A percentile compares a stretch with the other conserved stretches of the same genome.
These are phyloP conservation scores for Chloroidium sp. DNA, from an alignment of 163 green algal genomes.

Conservation along the genomic window DNA sequence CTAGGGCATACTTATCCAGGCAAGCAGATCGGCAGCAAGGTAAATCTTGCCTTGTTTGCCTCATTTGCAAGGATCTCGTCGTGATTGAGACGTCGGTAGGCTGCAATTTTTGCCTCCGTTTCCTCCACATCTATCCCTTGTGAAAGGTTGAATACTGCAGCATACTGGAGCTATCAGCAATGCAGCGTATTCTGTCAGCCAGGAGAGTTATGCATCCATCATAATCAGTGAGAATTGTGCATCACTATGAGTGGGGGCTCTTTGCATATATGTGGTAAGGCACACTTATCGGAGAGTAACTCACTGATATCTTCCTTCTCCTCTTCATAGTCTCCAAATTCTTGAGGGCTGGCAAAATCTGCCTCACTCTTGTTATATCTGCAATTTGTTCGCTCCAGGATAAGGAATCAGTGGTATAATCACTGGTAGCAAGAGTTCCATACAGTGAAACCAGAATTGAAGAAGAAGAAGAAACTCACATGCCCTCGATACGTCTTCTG, in stretches of 20 bases:
- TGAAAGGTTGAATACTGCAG: conserved; percentile 38
- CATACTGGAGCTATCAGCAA: background rate
- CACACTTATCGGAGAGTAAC: background rate
- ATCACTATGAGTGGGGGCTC: too few relatives aligned
- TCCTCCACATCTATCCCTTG: conserved; percentile 24
- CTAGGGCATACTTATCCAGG: background rate
- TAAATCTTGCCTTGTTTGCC: conserved; percentile 11
- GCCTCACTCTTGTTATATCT: conserved; percentile 38
- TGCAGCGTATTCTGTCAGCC: background rate
- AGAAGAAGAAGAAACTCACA: conserved; percentile 11
- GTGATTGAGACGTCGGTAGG: conserved; percentile 28
- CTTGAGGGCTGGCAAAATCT: conserved; percentile 24
- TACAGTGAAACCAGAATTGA: background rate
- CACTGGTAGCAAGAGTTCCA: background rate
- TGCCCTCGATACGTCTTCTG: conserved; percentile 23
- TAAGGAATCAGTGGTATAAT: background rate
- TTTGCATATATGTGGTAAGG: too few relatives aligned
- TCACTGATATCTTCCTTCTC: conserved; percentile 47
- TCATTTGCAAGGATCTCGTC: conserved; percentile 32
- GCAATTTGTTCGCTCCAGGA: background rate
- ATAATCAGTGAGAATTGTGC: background rate
- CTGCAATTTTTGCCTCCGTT: conserved; percentile 26
- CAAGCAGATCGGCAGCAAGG: background rate
- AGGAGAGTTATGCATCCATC: background rate
- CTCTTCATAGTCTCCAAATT: conserved; percentile 45